Percentiles rank a stretch among this genome's conserved stretches.
Conservation (phyloP, 805 yeast genomes). For the Candida verbasci region DNA sequence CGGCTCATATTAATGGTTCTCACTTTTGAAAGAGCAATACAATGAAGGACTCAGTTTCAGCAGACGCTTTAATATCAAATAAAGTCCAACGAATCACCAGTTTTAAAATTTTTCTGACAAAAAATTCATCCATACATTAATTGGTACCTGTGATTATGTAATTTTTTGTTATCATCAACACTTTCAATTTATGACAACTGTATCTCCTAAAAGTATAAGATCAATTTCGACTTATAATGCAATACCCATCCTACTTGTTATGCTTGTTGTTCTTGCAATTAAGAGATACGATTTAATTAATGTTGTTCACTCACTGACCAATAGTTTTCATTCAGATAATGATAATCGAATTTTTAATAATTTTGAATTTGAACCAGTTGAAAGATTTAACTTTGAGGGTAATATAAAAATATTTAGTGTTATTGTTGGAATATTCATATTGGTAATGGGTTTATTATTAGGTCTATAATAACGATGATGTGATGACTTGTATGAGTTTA, state of each 20-base stretch:
- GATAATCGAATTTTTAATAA: conserved; percentile 14
- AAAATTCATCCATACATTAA: too few species aligned
- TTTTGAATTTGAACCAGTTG: conserved; percentile 23
- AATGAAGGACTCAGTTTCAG: too few species aligned
- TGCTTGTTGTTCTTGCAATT: conserved; percentile 1
- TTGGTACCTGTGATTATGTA: too few species aligned
- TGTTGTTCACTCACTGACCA: neutral
- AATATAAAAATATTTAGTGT: conserved; percentile 19
- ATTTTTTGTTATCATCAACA: too few species aligned
- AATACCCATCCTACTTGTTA: neutral
- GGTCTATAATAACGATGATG: neutral
- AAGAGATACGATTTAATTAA: conserved; percentile 4
- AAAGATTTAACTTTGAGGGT: conserved; percentile 22
- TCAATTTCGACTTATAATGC: neutral
- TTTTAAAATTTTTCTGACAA: too few species aligned
- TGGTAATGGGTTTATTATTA: conserved; percentile 2
- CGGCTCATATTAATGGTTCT: too few species aligned
- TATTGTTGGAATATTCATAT: conserved; percentile 6
- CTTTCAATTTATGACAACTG: too few species aligned
- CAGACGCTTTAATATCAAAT: too few species aligned
- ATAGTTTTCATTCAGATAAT: conserved; percentile 1
- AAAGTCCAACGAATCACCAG: too few species aligned
- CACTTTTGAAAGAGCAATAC: too few species aligned
- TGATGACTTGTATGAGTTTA: too few species aligned
- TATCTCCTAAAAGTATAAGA: too few species aligned